Evolutionary conservation across 352 stramenopile species (phyloP), one percentile per base, ranked within the genome.

Genomic region (Phytophthora brassicae): DNA sequence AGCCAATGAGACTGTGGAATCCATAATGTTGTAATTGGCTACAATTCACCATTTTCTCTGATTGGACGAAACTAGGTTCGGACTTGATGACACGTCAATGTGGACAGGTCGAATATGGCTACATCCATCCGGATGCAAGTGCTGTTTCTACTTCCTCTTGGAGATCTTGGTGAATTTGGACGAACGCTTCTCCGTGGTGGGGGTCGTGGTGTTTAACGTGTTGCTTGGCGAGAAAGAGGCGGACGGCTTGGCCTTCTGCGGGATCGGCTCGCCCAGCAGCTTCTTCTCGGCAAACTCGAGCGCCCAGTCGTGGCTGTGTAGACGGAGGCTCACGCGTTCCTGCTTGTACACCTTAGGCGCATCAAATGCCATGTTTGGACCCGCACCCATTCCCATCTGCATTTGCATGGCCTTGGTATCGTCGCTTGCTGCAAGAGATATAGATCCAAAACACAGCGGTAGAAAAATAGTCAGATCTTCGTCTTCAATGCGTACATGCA

Each of bases 371-470:
- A 94, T 89, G 64, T 92, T 90, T 12, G 81, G 81, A 4, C 75
- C 84, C 0, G 82, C 85, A 5, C 82, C 84, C 88, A 97, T 97
- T 48, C 88, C 87, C 89, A 97, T 96, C 68, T 97, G 89, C 88
- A 95, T 90, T 64, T 96, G 88, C 83, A 96, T 96, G 38, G 90
- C 85, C 67, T 94, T 88, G 56, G 88, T 71, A 47, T 97, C 88
- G 47, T 98, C 90, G 48, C 87, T 92, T 39, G 85, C 77, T 79
- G 65, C n/a, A 62, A 46, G 12, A 46, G 1, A 11, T 13, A 48
- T 26, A 51, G 24, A 59, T 13, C 50, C 9, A 35, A 22, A 23
- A 23, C 12, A 23, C 9, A 42, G 17, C 16, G 17, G 47, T 26
- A 20, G 6, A 16, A 29, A 14, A 2, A 29, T 17, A 2, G 38